These are phyloP conservation scores for Aurinia saxatilis DNA, from an alignment of 345 rosid genomes.

Conservation along the genomic window DNA sequence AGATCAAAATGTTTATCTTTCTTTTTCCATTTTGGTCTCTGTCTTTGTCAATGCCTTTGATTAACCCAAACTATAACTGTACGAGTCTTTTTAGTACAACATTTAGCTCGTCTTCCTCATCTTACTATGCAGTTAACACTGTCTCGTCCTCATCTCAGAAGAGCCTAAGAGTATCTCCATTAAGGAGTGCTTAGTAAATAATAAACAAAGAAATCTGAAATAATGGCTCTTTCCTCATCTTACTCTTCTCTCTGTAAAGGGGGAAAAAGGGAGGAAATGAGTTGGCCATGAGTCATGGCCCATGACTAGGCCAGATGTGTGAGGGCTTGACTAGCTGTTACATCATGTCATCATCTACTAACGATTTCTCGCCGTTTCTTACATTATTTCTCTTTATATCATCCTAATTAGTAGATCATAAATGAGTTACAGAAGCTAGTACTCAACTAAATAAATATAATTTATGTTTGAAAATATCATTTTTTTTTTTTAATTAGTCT, in stretches of 20 bases:
- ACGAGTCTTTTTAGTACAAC: too few species aligned
- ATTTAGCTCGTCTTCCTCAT: too few species aligned
- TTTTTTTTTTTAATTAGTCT: neutral
- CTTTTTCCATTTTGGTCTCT: neutral
- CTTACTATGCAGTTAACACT: too few species aligned
- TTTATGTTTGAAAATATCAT: too few species aligned
- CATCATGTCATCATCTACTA: neutral
- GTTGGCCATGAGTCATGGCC: too few species aligned
- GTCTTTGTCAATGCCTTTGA: conserved; percentile 1
- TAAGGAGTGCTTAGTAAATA: too few species aligned
- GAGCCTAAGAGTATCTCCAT: too few species aligned
- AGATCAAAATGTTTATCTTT: neutral
- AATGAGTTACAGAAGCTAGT: neutral
- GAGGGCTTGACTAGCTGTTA: conserved; percentile 8
- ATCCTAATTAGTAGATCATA: too few species aligned
- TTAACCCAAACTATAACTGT: neutral
- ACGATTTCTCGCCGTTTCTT: too few species aligned
- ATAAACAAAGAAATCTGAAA: too few species aligned
- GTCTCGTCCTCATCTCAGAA: too few species aligned
- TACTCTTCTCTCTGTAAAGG: neutral
- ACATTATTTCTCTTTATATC: too few species aligned
- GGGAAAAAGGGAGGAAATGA: conserved; percentile 5
- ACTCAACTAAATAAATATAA: neutral
- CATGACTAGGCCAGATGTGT: conserved; percentile 1
- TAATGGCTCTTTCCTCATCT: neutral